phyloP scores from a whole-genome alignment of 164 flowering plant species.

The Liquidambar formosana region DNA sequence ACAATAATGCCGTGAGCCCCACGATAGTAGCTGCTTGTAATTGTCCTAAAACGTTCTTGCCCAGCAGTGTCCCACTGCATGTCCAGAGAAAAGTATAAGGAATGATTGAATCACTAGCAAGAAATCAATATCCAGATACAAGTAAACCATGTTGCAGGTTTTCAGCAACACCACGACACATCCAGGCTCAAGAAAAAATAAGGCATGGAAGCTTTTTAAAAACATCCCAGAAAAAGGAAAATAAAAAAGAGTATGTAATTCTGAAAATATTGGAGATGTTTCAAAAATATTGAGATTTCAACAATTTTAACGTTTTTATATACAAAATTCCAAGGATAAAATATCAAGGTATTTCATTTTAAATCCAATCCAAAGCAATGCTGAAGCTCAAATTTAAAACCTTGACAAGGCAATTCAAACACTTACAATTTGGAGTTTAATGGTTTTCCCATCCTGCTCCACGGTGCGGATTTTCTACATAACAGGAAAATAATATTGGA shows the following conservation, averaged over 20 bases:
- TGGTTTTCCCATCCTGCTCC: slow-evolving; percentile 94
- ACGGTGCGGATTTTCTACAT: slow-evolving; percentile 92
- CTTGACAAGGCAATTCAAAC: background rate
- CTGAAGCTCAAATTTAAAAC: no score
- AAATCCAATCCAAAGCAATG: no score
- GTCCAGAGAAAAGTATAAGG: background rate
- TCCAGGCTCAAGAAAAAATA: background rate
- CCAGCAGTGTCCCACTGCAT: slow-evolving; percentile 90
- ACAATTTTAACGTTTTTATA: background rate
- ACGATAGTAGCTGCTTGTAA: slow-evolving; percentile 88
- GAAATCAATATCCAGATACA: no score
- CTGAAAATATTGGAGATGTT: no score
- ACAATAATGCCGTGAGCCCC: slow-evolving; percentile 90
- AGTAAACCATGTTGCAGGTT: no score
- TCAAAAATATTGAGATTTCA: background rate
- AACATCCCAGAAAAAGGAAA: no score
- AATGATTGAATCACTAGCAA: slow-evolving; percentile 4
- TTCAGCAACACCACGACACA: no score
- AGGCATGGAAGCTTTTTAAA: background rate
- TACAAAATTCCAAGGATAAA: background rate
- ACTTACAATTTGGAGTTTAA: slow-evolving; percentile 93
- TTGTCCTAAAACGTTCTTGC: slow-evolving; percentile 85
- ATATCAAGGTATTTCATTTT: no score
- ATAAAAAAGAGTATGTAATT: no score
- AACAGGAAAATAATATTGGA: slow-evolving; percentile 6